phyloP scores from a whole-genome alignment of 2,329 filamentous ascomycete genomes.

The Metarhizium robertsii region DNA sequence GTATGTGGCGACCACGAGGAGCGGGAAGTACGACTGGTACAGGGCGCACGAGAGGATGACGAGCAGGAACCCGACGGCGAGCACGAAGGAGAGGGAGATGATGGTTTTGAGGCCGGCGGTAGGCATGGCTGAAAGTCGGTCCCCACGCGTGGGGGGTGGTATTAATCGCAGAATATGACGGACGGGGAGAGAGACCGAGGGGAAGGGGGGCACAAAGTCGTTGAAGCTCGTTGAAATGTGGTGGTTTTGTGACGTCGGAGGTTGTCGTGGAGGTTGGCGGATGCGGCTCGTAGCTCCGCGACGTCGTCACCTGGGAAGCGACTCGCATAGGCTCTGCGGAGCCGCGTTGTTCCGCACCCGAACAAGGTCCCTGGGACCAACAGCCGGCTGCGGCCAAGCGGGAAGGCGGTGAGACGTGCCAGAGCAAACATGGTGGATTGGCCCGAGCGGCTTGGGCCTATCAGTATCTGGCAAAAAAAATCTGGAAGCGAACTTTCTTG shows the following conservation, averaged over 20 bases:
- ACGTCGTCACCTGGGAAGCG: not conserved
- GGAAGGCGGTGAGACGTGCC: conserved; percentile 14
- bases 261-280: too few relatives aligned
- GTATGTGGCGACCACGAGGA: conserved; percentile 94
- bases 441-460: conserved; percentile 4
- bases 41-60: conserved; percentile 96
- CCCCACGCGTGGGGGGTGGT: conserved; percentile 7
- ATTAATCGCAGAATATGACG: not conserved
- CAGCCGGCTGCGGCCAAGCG: not conserved
- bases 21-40: conserved; percentile 88
- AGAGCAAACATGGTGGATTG: not conserved
- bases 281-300: not conserved
- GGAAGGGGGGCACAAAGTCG: not conserved
- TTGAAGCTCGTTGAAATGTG: too few relatives aligned
- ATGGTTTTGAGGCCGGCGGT: conserved; percentile 96
- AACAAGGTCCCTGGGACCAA: not conserved
- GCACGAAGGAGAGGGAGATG: conserved; percentile 96
- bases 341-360: conserved; percentile 10
- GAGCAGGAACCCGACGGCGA: conserved; percentile 96
- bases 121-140: conserved; percentile 37
- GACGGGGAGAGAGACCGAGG: not conserved
- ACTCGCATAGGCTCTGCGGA: not conserved
- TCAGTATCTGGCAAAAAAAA: conserved; percentile 14
- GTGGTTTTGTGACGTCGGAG: too few relatives aligned
- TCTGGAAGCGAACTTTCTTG: not conserved